These are phyloP conservation scores for Agarophyton chilense DNA, from an alignment of 23 red algal species.

Conservation along the genomic window DNA sequence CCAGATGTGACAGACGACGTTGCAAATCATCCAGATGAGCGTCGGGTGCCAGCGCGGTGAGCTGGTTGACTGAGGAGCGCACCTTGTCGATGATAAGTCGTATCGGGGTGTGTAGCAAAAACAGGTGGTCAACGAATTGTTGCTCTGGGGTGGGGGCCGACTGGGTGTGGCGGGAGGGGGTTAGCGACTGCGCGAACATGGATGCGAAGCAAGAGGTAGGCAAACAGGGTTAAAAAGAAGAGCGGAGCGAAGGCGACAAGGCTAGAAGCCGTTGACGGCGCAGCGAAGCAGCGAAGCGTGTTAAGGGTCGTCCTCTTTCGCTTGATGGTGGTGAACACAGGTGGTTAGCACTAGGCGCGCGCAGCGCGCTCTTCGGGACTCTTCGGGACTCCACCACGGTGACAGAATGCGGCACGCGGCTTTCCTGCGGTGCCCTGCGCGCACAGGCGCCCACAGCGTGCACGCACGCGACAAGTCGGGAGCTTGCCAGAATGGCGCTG, in stretches of 20 bases:
- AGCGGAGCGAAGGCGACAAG: too few relatives aligned
- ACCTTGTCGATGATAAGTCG: slow-evolving; percentile 28
- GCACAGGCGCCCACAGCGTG: too few relatives aligned
- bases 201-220: not conserved
- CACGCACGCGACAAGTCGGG: too few relatives aligned
- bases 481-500: too few relatives aligned
- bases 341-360: too few relatives aligned
- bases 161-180: not conserved
- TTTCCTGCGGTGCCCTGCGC: slow-evolving; percentile 31
- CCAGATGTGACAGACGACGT: slow-evolving; percentile 22
- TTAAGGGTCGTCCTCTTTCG: too few relatives aligned
- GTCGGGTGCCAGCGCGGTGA: slow-evolving; percentile 45
- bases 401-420: slow-evolving; percentile 21
- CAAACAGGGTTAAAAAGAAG: not conserved
- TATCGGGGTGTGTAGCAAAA: slow-evolving; percentile 38
- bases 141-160: not conserved
- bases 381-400: too few relatives aligned
- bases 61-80: slow-evolving; percentile 15
- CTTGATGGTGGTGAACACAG: too few relatives aligned
- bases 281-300: too few relatives aligned
- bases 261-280: too few relatives aligned
- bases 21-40: slow-evolving; percentile 48
- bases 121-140: slow-evolving; percentile 22
- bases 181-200: slow-evolving; percentile 7
- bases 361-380: too few relatives aligned